Conservation (phyloP, 192 early-diverging fungal species). For the Gaertneriomyces sp. region DNA sequence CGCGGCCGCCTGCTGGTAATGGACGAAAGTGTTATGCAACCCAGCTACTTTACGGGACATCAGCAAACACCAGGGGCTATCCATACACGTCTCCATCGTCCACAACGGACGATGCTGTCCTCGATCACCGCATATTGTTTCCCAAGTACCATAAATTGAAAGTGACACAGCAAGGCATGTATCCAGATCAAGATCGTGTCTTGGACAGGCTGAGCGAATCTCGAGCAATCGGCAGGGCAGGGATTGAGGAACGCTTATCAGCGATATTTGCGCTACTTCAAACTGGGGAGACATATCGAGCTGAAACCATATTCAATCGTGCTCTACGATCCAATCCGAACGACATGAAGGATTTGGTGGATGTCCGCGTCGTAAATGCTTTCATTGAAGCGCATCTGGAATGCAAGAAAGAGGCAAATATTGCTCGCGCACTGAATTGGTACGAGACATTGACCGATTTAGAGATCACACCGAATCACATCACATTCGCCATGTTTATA, state of each 20-base stretch:
- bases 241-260: constrained; percentile 29
- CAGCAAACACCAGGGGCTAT: too few species aligned
- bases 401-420: constrained; percentile 37
- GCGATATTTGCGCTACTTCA: constrained; percentile 60
- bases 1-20: too few species aligned
- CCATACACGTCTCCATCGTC: too few species aligned
- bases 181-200: too few species aligned
- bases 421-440: constrained; percentile 63
- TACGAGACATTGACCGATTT: constrained; percentile 60
- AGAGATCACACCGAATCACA: constrained; percentile 56
- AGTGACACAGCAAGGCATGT: too few species aligned
- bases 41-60: too few species aligned
- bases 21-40: too few species aligned
- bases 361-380: constrained; percentile 74
- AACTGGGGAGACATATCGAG: constrained; percentile 69
- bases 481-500: constrained; percentile 77
- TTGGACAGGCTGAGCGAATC: not conserved
- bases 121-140: too few species aligned
- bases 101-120: too few species aligned
- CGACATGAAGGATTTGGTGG: constrained; percentile 67
- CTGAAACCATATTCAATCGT: constrained; percentile 66
- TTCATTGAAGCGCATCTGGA: constrained; percentile 61
- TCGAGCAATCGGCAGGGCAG: not conserved
- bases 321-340: constrained; percentile 60
- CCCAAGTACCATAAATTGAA: too few species aligned